These are phyloP conservation scores for Fusarium succisae DNA, from an alignment of 2,329 filamentous ascomycete genomes.

Conservation along the genomic window DNA sequence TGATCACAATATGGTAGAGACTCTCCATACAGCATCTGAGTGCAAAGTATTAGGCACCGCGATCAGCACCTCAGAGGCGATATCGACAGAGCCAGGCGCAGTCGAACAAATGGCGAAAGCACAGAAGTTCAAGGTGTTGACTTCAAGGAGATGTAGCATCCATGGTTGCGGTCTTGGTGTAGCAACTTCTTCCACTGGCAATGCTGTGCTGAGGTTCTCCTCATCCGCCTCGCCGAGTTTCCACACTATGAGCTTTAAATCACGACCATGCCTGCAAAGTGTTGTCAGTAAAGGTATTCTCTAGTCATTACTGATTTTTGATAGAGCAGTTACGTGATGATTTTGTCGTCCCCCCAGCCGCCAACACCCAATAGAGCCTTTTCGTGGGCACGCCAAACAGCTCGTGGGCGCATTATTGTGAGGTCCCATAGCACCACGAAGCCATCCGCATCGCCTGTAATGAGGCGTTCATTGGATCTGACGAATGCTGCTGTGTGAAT, in stretches of 20 bases:
- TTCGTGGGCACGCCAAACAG: constrained; percentile 87
- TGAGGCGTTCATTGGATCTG: constrained; percentile 76
- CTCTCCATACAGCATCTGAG: constrained; percentile 68
- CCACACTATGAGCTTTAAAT: constrained; percentile 89
- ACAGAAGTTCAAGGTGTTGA: constrained; percentile 97
- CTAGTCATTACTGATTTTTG: background rate
- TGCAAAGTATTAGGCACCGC: constrained; percentile 83
- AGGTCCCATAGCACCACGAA: constrained; percentile 90
- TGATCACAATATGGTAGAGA: background rate
- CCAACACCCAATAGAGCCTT: constrained; percentile 79
- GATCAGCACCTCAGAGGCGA: constrained; percentile 65
- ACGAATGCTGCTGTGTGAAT: constrained; percentile 82
- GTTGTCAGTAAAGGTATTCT: background rate
- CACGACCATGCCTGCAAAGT: constrained; percentile 79
- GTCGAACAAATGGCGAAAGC: constrained; percentile 73
- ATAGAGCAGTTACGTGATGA: constrained; percentile 78
- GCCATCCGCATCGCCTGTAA: constrained; percentile 90
- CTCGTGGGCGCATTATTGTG: constrained; percentile 79
- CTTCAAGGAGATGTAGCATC: constrained; percentile 83
- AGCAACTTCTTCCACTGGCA: constrained; percentile 73
- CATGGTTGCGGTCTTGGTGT: constrained; percentile 73
- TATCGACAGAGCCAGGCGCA: constrained; percentile 34
- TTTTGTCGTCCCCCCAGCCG: constrained; percentile 74
- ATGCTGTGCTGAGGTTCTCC: constrained; percentile 67
- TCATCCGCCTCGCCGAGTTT: constrained; percentile 72